These are phyloP conservation scores for Aspergillus tamarii DNA, from an alignment of 2,329 filamentous ascomycete species.

Conservation along the genomic window DNA sequence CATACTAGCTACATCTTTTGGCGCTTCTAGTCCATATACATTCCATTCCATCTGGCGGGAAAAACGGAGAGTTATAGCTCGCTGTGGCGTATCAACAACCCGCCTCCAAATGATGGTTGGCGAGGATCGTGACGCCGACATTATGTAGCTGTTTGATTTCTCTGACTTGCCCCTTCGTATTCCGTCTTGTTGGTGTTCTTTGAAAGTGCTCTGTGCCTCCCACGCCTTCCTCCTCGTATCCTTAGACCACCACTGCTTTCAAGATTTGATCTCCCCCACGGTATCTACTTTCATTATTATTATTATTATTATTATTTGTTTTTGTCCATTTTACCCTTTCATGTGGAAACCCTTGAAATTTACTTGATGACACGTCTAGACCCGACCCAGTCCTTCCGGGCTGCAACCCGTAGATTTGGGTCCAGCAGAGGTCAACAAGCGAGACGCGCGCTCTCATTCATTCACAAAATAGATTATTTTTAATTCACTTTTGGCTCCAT, in stretches of 20 bases:
- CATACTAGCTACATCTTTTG: neutral
- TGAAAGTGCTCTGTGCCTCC: neutral
- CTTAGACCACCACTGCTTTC: neutral
- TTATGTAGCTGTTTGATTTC: neutral
- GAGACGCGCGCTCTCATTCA: neutral
- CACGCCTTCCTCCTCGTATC: constrained; percentile 1
- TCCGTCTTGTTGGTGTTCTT: neutral
- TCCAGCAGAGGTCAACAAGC: constrained; percentile 11
- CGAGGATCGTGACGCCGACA: neutral
- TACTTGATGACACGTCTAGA: constrained; percentile 13
- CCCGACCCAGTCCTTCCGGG: constrained; percentile 9
- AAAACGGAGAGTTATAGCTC: neutral
- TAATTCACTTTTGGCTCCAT: constrained; percentile 5
- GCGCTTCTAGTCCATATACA: neutral
- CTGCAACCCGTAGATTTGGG: constrained; percentile 22
- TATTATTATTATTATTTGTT: neutral
- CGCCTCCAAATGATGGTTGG: neutral
- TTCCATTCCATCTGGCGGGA: neutral
- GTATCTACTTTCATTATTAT: neutral
- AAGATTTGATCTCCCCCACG: neutral
- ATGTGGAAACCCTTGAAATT: neutral
- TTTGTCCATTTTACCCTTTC: neutral
- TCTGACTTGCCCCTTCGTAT: neutral
- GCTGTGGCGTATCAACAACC: neutral
- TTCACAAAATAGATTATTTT: constrained; percentile 6